These are phyloP conservation scores for Arctium minus DNA, from an alignment of 129 eudicot species.

Conservation along the genomic window DNA sequence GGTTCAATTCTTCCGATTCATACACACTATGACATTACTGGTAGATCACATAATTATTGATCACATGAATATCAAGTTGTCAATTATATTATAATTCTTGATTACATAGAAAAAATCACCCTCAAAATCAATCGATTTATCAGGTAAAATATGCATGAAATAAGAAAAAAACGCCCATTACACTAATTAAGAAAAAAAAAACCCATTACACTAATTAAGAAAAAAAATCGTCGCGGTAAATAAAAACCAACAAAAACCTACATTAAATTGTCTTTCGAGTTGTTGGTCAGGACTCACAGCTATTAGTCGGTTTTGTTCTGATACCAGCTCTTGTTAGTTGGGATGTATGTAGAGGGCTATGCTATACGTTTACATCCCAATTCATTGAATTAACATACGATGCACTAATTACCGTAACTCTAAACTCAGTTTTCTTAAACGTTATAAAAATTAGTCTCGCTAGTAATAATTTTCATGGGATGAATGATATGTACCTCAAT, in stretches of 20 bases:
- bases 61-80: neutral
- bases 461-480: neutral
- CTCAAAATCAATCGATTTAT: neutral
- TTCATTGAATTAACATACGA: neutral
- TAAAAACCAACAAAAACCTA: neutral
- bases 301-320: neutral
- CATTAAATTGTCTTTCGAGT: neutral
- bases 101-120: neutral
- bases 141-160: neutral
- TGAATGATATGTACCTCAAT: neutral
- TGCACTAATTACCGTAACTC: neutral
- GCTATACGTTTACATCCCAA: neutral
- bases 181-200: too few relatives aligned
- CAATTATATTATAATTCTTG: neutral
- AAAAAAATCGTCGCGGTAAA: neutral
- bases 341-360: neutral
- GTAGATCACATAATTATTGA: neutral
- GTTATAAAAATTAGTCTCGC: neutral
- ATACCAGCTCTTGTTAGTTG: neutral
- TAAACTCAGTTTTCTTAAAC: neutral
- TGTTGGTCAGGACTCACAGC: neutral
- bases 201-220: neutral
- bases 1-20: too few relatives aligned
- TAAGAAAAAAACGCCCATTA: too few relatives aligned
- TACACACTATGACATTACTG: neutral